Percentiles rank a stretch among this genome's conserved stretches.
These are phyloP conservation scores for Thraustochytrium sp. DNA, from an alignment of 352 stramenopile genomes.

Conservation along the genomic window DNA sequence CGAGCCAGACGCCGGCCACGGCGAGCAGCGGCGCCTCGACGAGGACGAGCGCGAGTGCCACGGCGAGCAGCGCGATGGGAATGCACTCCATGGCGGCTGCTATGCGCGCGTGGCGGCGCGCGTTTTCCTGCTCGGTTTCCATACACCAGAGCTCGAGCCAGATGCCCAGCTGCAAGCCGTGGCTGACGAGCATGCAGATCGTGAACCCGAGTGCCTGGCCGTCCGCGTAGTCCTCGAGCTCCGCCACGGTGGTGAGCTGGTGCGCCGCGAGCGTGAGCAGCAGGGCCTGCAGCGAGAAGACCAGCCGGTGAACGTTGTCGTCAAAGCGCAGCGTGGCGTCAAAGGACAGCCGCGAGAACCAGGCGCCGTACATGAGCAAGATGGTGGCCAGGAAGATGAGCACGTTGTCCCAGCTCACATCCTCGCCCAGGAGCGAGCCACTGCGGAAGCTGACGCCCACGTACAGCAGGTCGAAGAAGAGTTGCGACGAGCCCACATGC, in stretches of 20 bases:
- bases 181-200: constrained; percentile 25
- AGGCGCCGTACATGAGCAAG: constrained; percentile 17
- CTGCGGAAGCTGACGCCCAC: constrained; percentile 19
- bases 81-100: not conserved
- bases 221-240: not conserved
- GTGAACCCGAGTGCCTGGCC: constrained; percentile 1
- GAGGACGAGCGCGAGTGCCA: not conserved
- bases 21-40: not conserved
- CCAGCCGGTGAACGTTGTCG: not conserved
- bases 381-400: constrained; percentile 23
- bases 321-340: constrained; percentile 7
- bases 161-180: constrained; percentile 7
- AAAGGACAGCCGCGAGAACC: not conserved
- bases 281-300: not conserved
- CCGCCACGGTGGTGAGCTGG: not conserved
- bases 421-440: constrained; percentile 23
- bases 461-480: constrained; percentile 43
- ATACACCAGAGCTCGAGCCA: not conserved
- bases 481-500: not conserved
- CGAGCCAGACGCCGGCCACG: not conserved
- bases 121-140: not conserved
- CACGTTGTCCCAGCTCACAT: constrained; percentile 16
- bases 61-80: not conserved
- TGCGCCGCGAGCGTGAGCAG: constrained; percentile 19
- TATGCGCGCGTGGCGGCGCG: not conserved